Evolutionary conservation across 2,329 filamentous ascomycete species (phyloP), one percentile per base, ranked within the genome.

Genomic region (Pezizomycotina sp.): DNA sequence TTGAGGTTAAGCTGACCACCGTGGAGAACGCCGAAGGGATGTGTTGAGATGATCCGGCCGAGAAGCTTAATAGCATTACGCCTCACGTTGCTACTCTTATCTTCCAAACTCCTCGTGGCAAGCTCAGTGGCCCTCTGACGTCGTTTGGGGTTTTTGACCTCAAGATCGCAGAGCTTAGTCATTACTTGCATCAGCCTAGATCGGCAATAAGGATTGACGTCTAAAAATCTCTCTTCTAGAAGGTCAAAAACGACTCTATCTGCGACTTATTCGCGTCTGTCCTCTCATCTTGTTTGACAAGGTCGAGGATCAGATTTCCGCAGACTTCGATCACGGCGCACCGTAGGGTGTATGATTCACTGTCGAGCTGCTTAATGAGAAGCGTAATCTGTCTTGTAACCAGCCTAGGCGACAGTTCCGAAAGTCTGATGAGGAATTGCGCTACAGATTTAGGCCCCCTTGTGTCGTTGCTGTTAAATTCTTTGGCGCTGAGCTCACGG

Each of bases 311-410:
- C 60, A 98, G 72, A 58, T 98, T 95, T 33, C 89, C 91, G 55
- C 84, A 95, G 5, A 98, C 84, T 56, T 98, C 89, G 42, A 98
- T 91, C 31, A 98, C 69, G 4, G 89, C 81, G 55, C 82, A 93
- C 39, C 89, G 74, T 15, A 98, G 67, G 2, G 86, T 92, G 56
- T 95, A 92, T 5, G 89, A 92, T 71, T 98, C 89, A 63, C 82
- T 93, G 53, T 98, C 89, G 10, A 98, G 64, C 50, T 95, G 76
- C 56, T 93, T 95, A 7, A 86, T 83, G 21, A 98, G 65, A 56
- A 92, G 71, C 2, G 83, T 92, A 73, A 98, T 92, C 56, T 98
- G 86, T 60, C 92, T 93, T 52, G 93, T 92, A 36, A 98, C 84
- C 15, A 93, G 62, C 43, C 84, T 72, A 4, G 91, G 89, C 3